phyloP scores from a whole-genome alignment of 306 rosid genomes.

The Casuarina equisetifolia region DNA sequence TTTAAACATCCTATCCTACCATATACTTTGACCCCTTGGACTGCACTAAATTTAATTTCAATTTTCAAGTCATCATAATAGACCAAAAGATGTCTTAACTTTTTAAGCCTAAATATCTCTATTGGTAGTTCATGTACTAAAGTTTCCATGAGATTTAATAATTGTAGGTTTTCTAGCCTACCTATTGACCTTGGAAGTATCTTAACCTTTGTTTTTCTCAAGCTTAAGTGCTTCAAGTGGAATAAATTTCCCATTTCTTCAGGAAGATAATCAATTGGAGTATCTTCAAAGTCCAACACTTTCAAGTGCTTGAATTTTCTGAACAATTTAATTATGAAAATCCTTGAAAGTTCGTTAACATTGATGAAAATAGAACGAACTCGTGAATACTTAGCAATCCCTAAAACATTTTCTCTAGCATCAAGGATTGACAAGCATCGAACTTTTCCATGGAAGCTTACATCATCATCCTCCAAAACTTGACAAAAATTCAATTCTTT shows the following conservation, averaged over 20 bases:
- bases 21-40: slow-evolving; percentile 2
- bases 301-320: not conserved
- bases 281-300: not conserved
- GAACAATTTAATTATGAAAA: not conserved
- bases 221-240: not conserved
- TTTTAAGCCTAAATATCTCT: not conserved
- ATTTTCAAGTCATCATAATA: not conserved
- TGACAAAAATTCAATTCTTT: not conserved
- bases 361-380: not conserved
- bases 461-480: too few relatives aligned
- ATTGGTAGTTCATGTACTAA: not conserved
- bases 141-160: not conserved
- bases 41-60: not conserved
- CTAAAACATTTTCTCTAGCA: too few relatives aligned
- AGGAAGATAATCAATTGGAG: not conserved
- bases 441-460: too few relatives aligned
- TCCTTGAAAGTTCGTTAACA: not conserved
- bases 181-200: slow-evolving; percentile 1
- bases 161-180: not conserved
- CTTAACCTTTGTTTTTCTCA: not conserved
- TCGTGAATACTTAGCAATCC: too few relatives aligned
- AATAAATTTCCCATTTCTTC: not conserved
- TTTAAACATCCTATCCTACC: slow-evolving; percentile 16
- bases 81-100: not conserved
- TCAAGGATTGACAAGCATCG: too few relatives aligned